These are phyloP conservation scores for Blakeslea trispora DNA, from an alignment of 371 early-diverging fungal genomes.

Conservation along the genomic window DNA sequence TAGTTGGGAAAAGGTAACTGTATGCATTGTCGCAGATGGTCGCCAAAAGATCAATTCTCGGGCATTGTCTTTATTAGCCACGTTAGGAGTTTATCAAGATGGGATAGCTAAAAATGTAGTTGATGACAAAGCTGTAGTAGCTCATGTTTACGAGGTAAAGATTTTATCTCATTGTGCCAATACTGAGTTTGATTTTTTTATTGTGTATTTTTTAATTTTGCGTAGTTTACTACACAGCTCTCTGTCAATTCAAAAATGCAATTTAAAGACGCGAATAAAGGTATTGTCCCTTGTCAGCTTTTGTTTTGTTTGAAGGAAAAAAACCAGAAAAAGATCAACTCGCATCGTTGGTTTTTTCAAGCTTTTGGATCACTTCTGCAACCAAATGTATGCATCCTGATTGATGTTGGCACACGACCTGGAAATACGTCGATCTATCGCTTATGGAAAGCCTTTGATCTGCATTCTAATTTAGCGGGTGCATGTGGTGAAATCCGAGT, in stretches of 20 bases:
- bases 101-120: constrained; percentile 80
- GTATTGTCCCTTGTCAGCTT: constrained; percentile 84
- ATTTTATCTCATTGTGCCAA: too few species aligned
- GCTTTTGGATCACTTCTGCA: constrained; percentile 83
- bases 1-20: constrained; percentile 92
- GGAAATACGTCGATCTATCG: constrained; percentile 82
- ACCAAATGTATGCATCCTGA: constrained; percentile 85
- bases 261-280: constrained; percentile 66
- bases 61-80: constrained; percentile 76
- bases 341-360: constrained; percentile 96
- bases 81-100: constrained; percentile 92
- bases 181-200: too few species aligned
- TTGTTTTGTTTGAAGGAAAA: constrained; percentile 91
- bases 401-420: constrained; percentile 93
- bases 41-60: constrained; percentile 77
- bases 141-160: constrained; percentile 81
- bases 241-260: constrained; percentile 69
- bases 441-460: constrained; percentile 91
- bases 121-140: constrained; percentile 67
- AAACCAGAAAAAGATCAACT: constrained; percentile 89
- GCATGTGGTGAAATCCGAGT: constrained; percentile 97
- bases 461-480: constrained; percentile 85
- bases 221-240: constrained; percentile 80
- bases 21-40: constrained; percentile 88
- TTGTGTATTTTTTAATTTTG: too few species aligned